phyloP scores from a whole-genome alignment of 805 yeast species.

The Vanderwaltozyma tropicalis region DNA sequence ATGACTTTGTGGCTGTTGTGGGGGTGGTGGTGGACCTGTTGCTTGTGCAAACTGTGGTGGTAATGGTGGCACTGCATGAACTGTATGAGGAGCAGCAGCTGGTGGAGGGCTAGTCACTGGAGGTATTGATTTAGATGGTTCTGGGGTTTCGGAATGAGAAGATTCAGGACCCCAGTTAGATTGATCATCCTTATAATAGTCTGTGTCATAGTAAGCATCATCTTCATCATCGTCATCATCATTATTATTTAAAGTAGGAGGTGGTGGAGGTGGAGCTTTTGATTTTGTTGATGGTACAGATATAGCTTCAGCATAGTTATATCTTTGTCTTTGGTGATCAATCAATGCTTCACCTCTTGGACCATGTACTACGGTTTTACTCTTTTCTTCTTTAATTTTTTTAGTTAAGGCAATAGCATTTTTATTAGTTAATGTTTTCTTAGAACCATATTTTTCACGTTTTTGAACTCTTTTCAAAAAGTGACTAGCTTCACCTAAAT shows the following conservation, averaged over 20 bases:
- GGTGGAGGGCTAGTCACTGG: slow-evolving; percentile 10
- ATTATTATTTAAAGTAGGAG: slow-evolving; percentile 23
- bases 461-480: slow-evolving; percentile 67
- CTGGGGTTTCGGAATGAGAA: slow-evolving; percentile 13
- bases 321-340: slow-evolving; percentile 24
- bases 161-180: slow-evolving; percentile 15
- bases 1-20: slow-evolving; percentile 4
- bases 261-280: slow-evolving; percentile 37
- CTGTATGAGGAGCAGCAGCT: slow-evolving; percentile 8
- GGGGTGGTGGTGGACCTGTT: slow-evolving; percentile 3
- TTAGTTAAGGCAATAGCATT: slow-evolving; percentile 77
- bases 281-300: slow-evolving; percentile 27
- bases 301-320: slow-evolving; percentile 19
- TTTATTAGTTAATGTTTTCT: slow-evolving; percentile 74
- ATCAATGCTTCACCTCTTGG: slow-evolving; percentile 31
- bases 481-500: slow-evolving; percentile 76
- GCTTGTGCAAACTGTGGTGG: slow-evolving; percentile 8
- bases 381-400: slow-evolving; percentile 45
- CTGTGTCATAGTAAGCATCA: slow-evolving; percentile 1
- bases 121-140: slow-evolving; percentile 17
- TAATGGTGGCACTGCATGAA: slow-evolving; percentile 19
- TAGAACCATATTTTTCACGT: slow-evolving; percentile 76
- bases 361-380: slow-evolving; percentile 63
- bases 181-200: slow-evolving; percentile 1
- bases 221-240: slow-evolving; percentile 5